Evolutionary conservation across 148 eudicot species (phyloP).

Genomic region (Rhododendron henanense): DNA sequence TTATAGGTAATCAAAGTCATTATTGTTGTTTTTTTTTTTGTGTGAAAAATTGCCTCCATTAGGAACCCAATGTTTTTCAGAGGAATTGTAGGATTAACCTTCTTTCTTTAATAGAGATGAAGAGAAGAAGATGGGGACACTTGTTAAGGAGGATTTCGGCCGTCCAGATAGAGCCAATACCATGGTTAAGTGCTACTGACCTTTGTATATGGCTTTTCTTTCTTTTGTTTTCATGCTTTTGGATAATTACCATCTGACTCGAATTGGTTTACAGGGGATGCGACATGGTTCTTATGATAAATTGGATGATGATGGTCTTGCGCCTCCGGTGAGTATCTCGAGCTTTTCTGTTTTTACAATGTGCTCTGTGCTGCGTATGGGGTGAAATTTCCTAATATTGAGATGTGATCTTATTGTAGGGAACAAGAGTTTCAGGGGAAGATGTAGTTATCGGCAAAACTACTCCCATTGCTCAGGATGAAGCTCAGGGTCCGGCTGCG

Average conservation of each 20-base stretch:
- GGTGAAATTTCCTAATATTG: not conserved
- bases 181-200: slow-evolving; percentile 43
- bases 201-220: not conserved
- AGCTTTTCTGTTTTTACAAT: not conserved
- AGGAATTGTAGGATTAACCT: not conserved
- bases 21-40: not conserved
- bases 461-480: slow-evolving; percentile 80
- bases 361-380: slow-evolving; percentile 1
- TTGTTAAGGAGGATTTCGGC: slow-evolving; percentile 90
- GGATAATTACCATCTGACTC: not conserved
- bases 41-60: not conserved
- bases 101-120: slow-evolving; percentile 55
- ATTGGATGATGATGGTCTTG: slow-evolving; percentile 96
- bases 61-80: not conserved
- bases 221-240: not conserved
- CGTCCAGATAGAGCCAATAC: slow-evolving; percentile 92
- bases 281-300: slow-evolving; percentile 98
- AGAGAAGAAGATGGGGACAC: slow-evolving; percentile 98
- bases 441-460: slow-evolving; percentile 99
- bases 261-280: slow-evolving; percentile 60
- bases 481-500: slow-evolving; percentile 71
- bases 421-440: slow-evolving; percentile 93
- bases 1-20: slow-evolving; percentile 44
- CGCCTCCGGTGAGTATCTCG: slow-evolving; percentile 78
- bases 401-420: slow-evolving; percentile 33